Base-by-base conservation (phyloP, 139 green algal species). In the Chlamydomonas incerta region DNA sequence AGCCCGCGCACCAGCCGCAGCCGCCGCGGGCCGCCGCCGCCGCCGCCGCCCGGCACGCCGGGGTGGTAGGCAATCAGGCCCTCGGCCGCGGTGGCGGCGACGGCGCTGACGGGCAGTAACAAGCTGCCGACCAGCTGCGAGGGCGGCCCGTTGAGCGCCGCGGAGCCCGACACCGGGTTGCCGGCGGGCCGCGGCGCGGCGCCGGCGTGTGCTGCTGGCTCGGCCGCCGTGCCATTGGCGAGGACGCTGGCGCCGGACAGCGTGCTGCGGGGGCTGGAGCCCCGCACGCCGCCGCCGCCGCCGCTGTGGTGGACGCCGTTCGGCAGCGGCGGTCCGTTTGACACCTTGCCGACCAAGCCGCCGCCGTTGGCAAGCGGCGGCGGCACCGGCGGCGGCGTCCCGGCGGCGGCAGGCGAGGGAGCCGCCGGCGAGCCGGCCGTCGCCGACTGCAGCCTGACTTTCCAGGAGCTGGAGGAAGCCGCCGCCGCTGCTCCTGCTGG, bases 1-100 rank as follows among this genome's bases (percentile, higher is more conserved):
- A 96, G 86, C n/a, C 92, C 92, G 23, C 92, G 89, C 70, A 94
- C 93, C 3, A 95, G 83, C 76, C 80, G 65, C 67, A 93, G 88
- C 11, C 33, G 68, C 13, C 35, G 81, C 15, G 85, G 55, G 41
- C 34, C 87, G 33, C 17, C 33, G 33, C 9, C 33, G 33, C 15
- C 21, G 37, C 18, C 13, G 26, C 60, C 28, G 63, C 31, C 47
- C 46, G 26, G 50, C 14, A 37, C 47, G 24, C 47, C 31, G 3
- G 79, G 79, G 20, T 68, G 47, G 33, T 67, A 75, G 31, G 55
- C 21, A 20, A 85, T 20, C 24, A 47, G 14, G 26, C 62, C 24
- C 11, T 31, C 28, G 1, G 2, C 28, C 66, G n/a, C n/a, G n/a
- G n/a, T n/a, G 66, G 26, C 26, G 68, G 10, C 23, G 35, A 35